Evolutionary conservation across 176 grass and related monocot species (phyloP).

Genomic region (Tuctoria greenei): DNA sequence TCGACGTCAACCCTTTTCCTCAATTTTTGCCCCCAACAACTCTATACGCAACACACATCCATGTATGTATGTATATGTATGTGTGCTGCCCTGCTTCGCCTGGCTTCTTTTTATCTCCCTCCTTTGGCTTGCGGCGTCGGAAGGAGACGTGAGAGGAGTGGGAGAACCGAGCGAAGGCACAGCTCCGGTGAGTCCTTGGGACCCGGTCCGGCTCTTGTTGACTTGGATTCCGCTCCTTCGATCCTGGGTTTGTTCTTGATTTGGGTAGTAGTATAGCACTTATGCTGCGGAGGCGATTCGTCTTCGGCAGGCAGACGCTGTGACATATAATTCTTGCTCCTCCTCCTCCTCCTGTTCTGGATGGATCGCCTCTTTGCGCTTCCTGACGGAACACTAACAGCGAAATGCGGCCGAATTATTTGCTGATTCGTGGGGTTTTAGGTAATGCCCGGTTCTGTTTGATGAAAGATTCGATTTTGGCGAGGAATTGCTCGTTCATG

Average conservation of each 20-base stretch:
- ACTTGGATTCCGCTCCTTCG: background rate
- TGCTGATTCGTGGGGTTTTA: slow-evolving; percentile 21
- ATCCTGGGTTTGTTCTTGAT: slow-evolving; percentile 21
- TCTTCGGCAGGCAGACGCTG: background rate
- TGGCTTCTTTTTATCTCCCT: slow-evolving; percentile 51
- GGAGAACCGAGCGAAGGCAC: slow-evolving; percentile 34
- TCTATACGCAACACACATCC: slow-evolving; percentile 17
- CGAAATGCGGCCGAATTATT: slow-evolving; percentile 19
- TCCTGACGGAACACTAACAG: background rate
- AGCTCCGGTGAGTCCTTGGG: slow-evolving; percentile 52
- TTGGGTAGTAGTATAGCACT: background rate
- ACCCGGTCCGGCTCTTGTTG: slow-evolving; percentile 36
- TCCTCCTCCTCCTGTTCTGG: slow-evolving; percentile 10
- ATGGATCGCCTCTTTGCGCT: background rate
- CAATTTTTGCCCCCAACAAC: slow-evolving; percentile 11
- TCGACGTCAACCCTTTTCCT: slow-evolving; percentile 24
- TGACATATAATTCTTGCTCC: background rate
- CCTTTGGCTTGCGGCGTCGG: slow-evolving; percentile 39
- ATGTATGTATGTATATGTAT: background rate
- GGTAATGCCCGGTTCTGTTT: slow-evolving; percentile 10
- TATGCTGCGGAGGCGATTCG: slow-evolving; percentile 6
- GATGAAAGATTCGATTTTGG: slow-evolving; percentile 24
- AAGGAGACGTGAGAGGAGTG: background rate
- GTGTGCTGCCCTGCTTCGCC: slow-evolving; percentile 30
- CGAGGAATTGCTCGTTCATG: slow-evolving; percentile 28